Base-by-base conservation (phyloP, 2,329 filamentous ascomycete genomes). In the Fusarium lyarnte region DNA sequence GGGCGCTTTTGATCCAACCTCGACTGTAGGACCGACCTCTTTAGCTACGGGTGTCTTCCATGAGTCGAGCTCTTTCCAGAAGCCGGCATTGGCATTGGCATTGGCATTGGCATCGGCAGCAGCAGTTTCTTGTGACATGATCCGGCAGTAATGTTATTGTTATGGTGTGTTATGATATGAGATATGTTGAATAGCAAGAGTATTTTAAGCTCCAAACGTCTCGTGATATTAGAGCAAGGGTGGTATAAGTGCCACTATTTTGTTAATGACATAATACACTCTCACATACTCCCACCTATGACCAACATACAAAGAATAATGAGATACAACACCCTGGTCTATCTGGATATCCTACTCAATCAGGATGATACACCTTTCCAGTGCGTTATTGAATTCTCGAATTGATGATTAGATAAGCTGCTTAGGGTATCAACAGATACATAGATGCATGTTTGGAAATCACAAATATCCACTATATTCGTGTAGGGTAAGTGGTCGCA, bases 1-100 rank as follows among this genome's bases (percentile, higher is more conserved):
- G 2, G 91, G 91, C 3, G 90, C 90, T 68, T 84, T 82, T 38
- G 84, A 79, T 68, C 89, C 90, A 35, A 89, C 81, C 58, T 84
- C 79, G 14, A 89, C 90, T 16, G 83, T 75, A 3, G 85, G 79
- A 9, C 84, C 82, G 43, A 87, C 79, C 6, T 86, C 78, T 68
- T 84, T 85, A 65, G 79, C 68, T 35, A 77, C 78, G 42, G 82
- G 84, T 9, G 83, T 78, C 71, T 83, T 85, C 76, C 81, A 80
- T 6, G 84, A 82, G 41, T 82, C 80, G 66, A 81, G 78, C 72
- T 85, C 84, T 61, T 81, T 78, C 65, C 80, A 78, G 68, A 81
- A 75, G 58, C 76, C 76, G 35, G 67, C 25, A 25, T 25, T 25
- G 25, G 25, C 25, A 25, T 25, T 25, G 25, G 25, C 52, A 33